A percentile compares a stretch with the other conserved stretches of the same genome.
Conservation (phyloP, 1,284 basidiomycete genomes). For the Tilletia horrida region DNA sequence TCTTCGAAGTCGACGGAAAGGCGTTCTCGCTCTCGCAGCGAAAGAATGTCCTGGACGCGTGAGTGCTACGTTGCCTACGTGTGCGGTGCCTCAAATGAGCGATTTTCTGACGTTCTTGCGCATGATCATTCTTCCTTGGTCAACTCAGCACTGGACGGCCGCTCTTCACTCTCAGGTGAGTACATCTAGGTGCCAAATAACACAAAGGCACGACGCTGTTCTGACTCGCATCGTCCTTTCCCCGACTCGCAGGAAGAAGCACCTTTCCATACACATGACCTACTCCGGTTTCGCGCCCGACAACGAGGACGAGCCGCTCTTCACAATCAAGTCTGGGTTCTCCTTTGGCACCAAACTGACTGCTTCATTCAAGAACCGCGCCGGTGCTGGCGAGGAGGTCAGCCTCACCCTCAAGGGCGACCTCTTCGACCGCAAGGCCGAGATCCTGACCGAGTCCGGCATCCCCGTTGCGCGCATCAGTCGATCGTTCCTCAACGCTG, state of each 20-base stretch:
- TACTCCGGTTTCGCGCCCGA: slow-evolving; percentile 17
- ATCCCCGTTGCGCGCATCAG: slow-evolving; percentile 29
- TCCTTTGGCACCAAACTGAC: slow-evolving; percentile 28
- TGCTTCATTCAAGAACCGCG: slow-evolving; percentile 29
- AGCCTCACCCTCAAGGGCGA: slow-evolving; percentile 26
- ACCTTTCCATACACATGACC: slow-evolving; percentile 20
- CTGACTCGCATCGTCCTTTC: not conserved
- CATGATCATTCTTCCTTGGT: no score
- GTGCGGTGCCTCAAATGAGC: no score
- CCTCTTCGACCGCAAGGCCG: slow-evolving; percentile 25
- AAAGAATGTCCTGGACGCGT: slow-evolving; percentile 25
- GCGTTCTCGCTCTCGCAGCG: slow-evolving; percentile 25
- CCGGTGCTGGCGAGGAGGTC: slow-evolving; percentile 22
- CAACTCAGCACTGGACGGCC: slow-evolving; percentile 1
- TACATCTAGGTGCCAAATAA: not conserved
- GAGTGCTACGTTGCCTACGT: not conserved
- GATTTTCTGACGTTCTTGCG: no score
- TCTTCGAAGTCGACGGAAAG: slow-evolving; percentile 30
- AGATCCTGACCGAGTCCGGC: slow-evolving; percentile 29
- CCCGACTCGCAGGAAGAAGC: slow-evolving; percentile 17
- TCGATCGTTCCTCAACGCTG: slow-evolving; percentile 27
- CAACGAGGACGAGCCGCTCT: slow-evolving; percentile 18
- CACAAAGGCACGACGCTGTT: not conserved
- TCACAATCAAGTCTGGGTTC: slow-evolving; percentile 22
- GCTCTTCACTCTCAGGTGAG: slow-evolving; percentile 24